phyloP scores from a whole-genome alignment of 441 rosid species.

The Kokia cookei region DNA sequence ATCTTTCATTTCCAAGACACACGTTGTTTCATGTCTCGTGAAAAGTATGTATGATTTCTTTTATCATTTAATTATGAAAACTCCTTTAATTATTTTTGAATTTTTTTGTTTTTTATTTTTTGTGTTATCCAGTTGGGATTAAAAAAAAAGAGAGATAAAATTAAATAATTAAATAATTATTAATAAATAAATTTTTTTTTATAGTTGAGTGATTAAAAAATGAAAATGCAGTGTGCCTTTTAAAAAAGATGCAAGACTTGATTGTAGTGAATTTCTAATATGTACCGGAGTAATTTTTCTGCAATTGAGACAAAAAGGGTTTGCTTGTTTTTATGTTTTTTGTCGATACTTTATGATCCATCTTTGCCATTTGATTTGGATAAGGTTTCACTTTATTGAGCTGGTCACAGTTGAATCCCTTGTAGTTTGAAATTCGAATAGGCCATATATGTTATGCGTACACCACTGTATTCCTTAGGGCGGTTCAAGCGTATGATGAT shows the following conservation, averaged over 20 bases:
- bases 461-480: too few species aligned
- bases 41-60: too few species aligned
- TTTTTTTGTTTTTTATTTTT: too few species aligned
- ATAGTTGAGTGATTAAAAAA: not conserved
- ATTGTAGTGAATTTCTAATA: too few species aligned
- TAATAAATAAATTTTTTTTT: too few species aligned
- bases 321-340: not conserved
- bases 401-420: not conserved
- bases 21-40: not conserved
- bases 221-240: not conserved
- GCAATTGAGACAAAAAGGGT: not conserved
- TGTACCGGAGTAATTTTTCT: not conserved
- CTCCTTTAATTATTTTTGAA: too few species aligned
- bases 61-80: too few species aligned
- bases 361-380: not conserved
- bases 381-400: not conserved
- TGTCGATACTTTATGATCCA: not conserved
- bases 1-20: not conserved
- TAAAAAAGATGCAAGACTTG: too few species aligned
- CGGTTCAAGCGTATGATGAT: too few species aligned
- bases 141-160: too few species aligned
- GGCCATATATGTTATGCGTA: too few species aligned
- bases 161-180: too few species aligned
- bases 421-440: not conserved
- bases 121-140: accelerated